Evolutionary conservation across 129 eudicot genomes (phyloP).

Genomic region (Centella asiatica): DNA sequence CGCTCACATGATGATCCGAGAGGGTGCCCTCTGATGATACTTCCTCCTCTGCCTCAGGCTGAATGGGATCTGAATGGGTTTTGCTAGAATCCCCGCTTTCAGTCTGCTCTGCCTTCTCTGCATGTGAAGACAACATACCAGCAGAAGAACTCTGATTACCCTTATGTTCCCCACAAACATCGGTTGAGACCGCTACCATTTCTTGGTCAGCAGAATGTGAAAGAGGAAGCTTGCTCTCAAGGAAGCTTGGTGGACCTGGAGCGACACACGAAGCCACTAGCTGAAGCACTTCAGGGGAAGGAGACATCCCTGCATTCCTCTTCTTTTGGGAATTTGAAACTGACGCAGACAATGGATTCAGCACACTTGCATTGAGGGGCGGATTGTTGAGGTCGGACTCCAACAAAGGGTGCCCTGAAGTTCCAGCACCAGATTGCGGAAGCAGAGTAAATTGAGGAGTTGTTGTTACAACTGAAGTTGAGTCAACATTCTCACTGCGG

Average conservation of each 20-base stretch:
- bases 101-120: conserved; percentile 16
- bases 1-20: conserved; percentile 35
- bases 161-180: conserved; percentile 8
- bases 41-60: conserved; percentile 21
- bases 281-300: conserved; percentile 35
- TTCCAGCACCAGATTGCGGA: conserved; percentile 3
- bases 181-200: neutral
- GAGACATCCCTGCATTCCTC: conserved; percentile 5
- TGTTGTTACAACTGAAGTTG: conserved; percentile 19
- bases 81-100: conserved; percentile 36
- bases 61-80: conserved; percentile 24
- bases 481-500: conserved; percentile 23
- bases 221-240: neutral
- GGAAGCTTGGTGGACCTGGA: conserved; percentile 16
- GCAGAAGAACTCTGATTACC: conserved; percentile 1
- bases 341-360: conserved; percentile 22
- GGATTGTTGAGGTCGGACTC: conserved; percentile 34
- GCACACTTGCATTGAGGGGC: conserved; percentile 14
- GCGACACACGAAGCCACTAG: conserved; percentile 22
- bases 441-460: conserved; percentile 6
- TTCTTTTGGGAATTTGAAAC: conserved; percentile 15
- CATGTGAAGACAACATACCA: neutral
- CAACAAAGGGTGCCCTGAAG: conserved; percentile 21
- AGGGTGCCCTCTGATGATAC: conserved; percentile 56
- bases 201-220: conserved; percentile 12